Conservation (phyloP, 2,329 filamentous ascomycete genomes). For the Xylariaceae sp. region DNA sequence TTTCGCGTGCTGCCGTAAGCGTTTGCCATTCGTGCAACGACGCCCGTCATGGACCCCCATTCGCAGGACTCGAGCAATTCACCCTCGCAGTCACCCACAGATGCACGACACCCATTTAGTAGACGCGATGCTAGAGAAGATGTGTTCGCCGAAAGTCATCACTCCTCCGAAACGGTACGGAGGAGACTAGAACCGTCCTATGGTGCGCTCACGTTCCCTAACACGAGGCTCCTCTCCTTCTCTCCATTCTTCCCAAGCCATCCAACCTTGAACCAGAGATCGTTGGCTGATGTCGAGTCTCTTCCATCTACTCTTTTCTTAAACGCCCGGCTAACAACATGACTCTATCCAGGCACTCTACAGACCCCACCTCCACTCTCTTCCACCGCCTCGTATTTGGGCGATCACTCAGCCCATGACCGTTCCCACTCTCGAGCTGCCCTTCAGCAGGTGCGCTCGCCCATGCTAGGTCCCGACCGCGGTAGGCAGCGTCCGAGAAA, state of each 20-base stretch:
- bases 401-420: slow-evolving; percentile 48
- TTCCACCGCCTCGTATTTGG: slow-evolving; percentile 37
- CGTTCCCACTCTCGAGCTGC: slow-evolving; percentile 45
- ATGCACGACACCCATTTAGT: slow-evolving; percentile 52
- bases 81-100: slow-evolving; percentile 54
- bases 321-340: slow-evolving; percentile 32
- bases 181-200: slow-evolving; percentile 61
- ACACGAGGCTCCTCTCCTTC: slow-evolving; percentile 21
- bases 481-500: slow-evolving; percentile 67
- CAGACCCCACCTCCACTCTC: slow-evolving; percentile 40
- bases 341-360: slow-evolving; percentile 41
- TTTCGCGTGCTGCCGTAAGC: slow-evolving; percentile 26
- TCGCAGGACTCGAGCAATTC: slow-evolving; percentile 46
- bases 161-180: slow-evolving; percentile 66
- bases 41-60: slow-evolving; percentile 52
- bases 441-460: slow-evolving; percentile 50
- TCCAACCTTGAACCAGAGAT: background rate
- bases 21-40: slow-evolving; percentile 25
- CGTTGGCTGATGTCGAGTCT: slow-evolving; percentile 21
- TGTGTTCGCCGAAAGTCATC: slow-evolving; percentile 58
- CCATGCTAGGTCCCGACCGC: slow-evolving; percentile 54
- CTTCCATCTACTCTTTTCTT: slow-evolving; percentile 6
- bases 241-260: background rate
- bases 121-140: slow-evolving; percentile 49
- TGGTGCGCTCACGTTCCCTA: slow-evolving; percentile 51